These are phyloP conservation scores for Rickenella mellea DNA, from an alignment of 768 basidiomycete genomes.

Conservation along the genomic window DNA sequence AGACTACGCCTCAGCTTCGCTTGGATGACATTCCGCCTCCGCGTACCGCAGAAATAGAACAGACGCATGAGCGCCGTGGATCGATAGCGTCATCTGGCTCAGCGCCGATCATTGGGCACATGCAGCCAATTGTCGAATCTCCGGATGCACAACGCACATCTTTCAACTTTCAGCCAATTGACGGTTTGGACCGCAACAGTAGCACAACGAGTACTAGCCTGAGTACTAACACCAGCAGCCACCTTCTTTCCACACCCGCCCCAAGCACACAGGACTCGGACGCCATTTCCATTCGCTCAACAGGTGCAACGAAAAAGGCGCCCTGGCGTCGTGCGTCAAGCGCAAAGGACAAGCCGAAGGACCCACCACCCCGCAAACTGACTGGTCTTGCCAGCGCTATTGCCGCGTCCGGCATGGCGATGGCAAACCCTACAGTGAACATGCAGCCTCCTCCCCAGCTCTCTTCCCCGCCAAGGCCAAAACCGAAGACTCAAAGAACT, in stretches of 20 bases:
- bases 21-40: no score
- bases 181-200: neutral
- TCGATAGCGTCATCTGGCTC: neutral
- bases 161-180: neutral
- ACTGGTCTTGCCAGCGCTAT: conserved; percentile 59
- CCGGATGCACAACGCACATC: conserved; percentile 21
- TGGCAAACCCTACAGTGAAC: conserved; percentile 47
- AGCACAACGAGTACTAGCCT: conserved; percentile 20
- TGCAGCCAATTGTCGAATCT: conserved; percentile 33
- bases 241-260: conserved; percentile 6
- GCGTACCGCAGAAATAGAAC: no score
- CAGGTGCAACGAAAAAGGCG: neutral
- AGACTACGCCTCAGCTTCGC: no score
- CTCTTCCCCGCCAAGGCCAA: conserved; percentile 3
- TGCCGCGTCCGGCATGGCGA: conserved; percentile 56
- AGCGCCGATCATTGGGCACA: conserved; percentile 8
- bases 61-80: neutral
- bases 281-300: conserved; percentile 9
- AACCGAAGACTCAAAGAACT: neutral
- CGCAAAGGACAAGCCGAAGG: conserved; percentile 27
- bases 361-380: no score
- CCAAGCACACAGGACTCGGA: conserved; percentile 10
- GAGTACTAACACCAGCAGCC: neutral
- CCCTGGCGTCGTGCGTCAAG: conserved; percentile 6
- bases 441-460: conserved; percentile 26